A percentile compares a stretch with the other conserved stretches of the same genome.
Evolutionary conservation across 2,329 filamentous ascomycete genomes (phyloP).

Genomic region (Pseudovirgaria hyperparasitica): DNA sequence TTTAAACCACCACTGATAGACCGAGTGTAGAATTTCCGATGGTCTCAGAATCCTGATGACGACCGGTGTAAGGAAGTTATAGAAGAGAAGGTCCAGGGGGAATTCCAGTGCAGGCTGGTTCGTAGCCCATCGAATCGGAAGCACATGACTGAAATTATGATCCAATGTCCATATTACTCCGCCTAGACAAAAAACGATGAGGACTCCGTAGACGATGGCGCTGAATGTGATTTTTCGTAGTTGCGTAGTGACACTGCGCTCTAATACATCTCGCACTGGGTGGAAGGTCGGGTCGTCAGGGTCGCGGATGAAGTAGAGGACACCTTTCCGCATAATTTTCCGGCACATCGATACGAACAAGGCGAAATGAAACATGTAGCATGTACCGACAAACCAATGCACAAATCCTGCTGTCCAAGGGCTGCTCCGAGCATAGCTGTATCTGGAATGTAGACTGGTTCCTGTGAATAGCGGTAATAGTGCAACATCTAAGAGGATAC

Average conservation of each 20-base stretch:
- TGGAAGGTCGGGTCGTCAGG: constrained; percentile 98
- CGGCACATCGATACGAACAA: constrained; percentile 98
- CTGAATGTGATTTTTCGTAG: constrained; percentile 94
- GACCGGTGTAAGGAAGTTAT: constrained; percentile 90
- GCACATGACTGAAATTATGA: constrained; percentile 52
- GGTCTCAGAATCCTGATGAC: constrained; percentile 76
- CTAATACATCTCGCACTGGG: constrained; percentile 89
- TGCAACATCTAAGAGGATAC: constrained; percentile 76
- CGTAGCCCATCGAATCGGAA: constrained; percentile 88
- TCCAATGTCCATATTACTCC: constrained; percentile 91
- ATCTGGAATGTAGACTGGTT: constrained; percentile 62
- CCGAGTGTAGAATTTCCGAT: constrained; percentile 65
- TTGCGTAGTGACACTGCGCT: constrained; percentile 83
- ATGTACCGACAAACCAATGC: constrained; percentile 97
- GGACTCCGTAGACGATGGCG: constrained; percentile 83
- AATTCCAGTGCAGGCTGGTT: constrained; percentile 90
- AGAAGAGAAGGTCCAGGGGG: constrained; percentile 84
- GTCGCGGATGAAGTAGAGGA: constrained; percentile 95
- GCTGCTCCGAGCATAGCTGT: constrained; percentile 64
- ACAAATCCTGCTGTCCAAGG: constrained; percentile 89
- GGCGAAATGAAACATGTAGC: constrained; percentile 99
- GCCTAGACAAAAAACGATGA: constrained; percentile 86
- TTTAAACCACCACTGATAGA: constrained; percentile 96
- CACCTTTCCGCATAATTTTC: constrained; percentile 90
- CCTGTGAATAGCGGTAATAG: constrained; percentile 79